Evolutionary conservation across 257 asterid genomes (phyloP), one percentile per base, ranked within the genome.

Genomic region (Perilla frutescens): DNA sequence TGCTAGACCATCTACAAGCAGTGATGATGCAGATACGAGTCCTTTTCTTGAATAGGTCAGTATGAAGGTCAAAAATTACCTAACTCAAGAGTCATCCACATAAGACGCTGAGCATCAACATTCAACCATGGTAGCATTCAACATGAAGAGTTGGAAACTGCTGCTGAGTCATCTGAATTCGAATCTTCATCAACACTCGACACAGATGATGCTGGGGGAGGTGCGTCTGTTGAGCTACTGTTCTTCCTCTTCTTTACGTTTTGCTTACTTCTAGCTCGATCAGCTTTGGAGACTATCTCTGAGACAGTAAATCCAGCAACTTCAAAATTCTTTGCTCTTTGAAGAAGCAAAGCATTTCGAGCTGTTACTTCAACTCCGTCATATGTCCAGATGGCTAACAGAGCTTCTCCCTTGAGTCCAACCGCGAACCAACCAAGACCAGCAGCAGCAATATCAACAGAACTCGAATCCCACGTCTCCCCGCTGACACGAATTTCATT

Each of bases 381-480:
- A 4, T 91, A 91, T 0, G 96, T 88, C 96, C 98, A 91, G 43
- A 83, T 82, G 26, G 93, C 83, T 37, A 94, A 73, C 59, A 12
- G 65, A 55, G 93, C 96, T 36, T 87, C 93, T 75, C 96, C 97
- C 80, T 81, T 90, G 50, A 94, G 84, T 72, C 95, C 98, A 70
- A 94, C 84, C 26, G 93, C 85, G 53, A 89, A 87, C 98, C 98
- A 94, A 62, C 97, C 97, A 68, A 94, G 88, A 68, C 97, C 98
- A 26, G 91, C 81, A 57, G 88, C 88, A 49, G 96, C 93, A 70
- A 94, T 81, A 66, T 94, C 96, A 15, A 77, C 81, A 15, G 81
- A 87, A 66, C 95, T 94, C 1, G 91, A 88, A 70, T 89, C 95
- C 96, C 97, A 93, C 13, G 67, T 56, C 73, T 66, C 73, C 36